Conservation (phyloP, 176 grass and related monocot species). For the Themeda triandra region DNA sequence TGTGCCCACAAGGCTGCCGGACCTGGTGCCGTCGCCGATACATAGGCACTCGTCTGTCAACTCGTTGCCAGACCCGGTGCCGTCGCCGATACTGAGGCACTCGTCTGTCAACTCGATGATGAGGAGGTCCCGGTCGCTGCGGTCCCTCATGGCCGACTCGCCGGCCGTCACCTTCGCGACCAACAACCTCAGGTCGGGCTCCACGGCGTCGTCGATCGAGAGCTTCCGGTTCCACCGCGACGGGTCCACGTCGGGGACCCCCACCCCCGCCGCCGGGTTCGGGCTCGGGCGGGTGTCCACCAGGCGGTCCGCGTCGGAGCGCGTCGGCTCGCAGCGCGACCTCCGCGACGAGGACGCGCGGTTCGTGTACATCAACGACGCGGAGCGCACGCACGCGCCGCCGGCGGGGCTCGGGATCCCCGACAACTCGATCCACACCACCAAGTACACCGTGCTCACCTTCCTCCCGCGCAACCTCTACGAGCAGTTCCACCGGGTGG, state of each 20-base stretch:
- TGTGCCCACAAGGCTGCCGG: slow-evolving; percentile 27
- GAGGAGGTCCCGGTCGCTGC: slow-evolving; percentile 26
- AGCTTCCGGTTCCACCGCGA: slow-evolving; percentile 37
- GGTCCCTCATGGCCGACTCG: slow-evolving; percentile 30
- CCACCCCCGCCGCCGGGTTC: too few relatives aligned
- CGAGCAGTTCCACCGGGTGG: slow-evolving; percentile 93
- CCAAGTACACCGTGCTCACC: slow-evolving; percentile 78
- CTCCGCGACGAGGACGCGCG: slow-evolving; percentile 84
- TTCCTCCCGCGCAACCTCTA: slow-evolving; percentile 94
- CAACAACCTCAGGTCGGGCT: slow-evolving; percentile 28
- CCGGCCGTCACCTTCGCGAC: slow-evolving; percentile 44
- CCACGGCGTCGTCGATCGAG: slow-evolving; percentile 31
- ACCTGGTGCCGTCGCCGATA: slow-evolving; percentile 53
- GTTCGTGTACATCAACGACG: slow-evolving; percentile 89
- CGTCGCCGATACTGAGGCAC: slow-evolving; percentile 49
- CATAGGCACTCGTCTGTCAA: slow-evolving; percentile 32
- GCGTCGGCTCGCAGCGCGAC: slow-evolving; percentile 68
- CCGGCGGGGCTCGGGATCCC: slow-evolving; percentile 37
- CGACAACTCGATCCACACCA: slow-evolving; percentile 63
- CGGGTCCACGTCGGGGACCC: slow-evolving; percentile 10
- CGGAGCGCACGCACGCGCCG: slow-evolving; percentile 42
- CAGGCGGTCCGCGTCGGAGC: slow-evolving; percentile 56
- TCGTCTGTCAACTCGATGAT: slow-evolving; percentile 19
- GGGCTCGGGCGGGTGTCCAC: slow-evolving; percentile 19
- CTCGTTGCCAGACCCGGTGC: slow-evolving; percentile 23